These are phyloP conservation scores for Phanerodontia chrysosporium DNA, from an alignment of 768 basidiomycete genomes.

Conservation along the genomic window DNA sequence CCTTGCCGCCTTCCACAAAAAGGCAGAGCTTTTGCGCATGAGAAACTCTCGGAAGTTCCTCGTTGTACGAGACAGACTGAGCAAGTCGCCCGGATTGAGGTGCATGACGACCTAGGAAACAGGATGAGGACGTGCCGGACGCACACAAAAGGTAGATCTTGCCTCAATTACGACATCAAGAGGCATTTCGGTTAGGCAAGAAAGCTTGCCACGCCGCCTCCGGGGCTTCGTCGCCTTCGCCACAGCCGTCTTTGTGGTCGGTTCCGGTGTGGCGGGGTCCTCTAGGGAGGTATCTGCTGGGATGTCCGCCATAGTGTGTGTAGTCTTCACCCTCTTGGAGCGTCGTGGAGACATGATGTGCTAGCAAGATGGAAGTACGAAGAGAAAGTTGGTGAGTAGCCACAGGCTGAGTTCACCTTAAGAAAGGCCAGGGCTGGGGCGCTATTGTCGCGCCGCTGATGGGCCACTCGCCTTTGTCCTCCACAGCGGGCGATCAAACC, in stretches of 20 bases:
- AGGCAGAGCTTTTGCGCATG: not conserved
- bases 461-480: no score
- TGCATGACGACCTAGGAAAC: conserved; percentile 2
- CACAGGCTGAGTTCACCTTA: not conserved
- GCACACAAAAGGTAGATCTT: not conserved
- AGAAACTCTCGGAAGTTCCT: conserved; percentile 26
- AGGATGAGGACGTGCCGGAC: no score
- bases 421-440: no score
- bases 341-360: not conserved
- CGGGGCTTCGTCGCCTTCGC: not conserved
- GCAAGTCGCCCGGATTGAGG: conserved; percentile 28
- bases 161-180: not conserved
- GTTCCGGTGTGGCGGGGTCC: not conserved
- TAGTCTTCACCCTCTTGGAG: not conserved
- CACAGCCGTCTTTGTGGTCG: not conserved
- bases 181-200: not conserved
- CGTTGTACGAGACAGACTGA: conserved; percentile 27
- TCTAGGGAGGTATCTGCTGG: not conserved
- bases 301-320: not conserved
- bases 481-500: no score
- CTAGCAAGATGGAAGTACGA: not conserved
- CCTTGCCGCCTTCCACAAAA: conserved; percentile 6
- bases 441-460: no score
- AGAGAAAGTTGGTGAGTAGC: not conserved
- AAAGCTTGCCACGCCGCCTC: not conserved